Conservation (phyloP, 257 asterid species). For the Primulina tabacum region DNA sequence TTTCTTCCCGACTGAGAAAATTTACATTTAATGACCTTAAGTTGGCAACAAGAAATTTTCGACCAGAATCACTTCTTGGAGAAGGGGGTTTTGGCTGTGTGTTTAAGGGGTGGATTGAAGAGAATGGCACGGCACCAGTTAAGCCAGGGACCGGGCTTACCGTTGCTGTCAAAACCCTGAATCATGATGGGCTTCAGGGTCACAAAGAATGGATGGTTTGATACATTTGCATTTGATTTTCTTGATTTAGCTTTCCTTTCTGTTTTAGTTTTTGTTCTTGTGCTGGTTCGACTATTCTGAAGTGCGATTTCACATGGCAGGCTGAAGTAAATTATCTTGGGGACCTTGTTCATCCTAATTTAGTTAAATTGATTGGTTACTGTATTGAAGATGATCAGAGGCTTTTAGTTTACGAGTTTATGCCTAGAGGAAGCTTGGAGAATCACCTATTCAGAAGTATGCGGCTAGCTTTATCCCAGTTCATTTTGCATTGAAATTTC, state of each 20-base stretch:
- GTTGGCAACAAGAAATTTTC: conserved; percentile 65
- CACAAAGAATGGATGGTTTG: conserved; percentile 90
- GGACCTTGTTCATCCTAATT: conserved; percentile 54
- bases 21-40: conserved; percentile 62
- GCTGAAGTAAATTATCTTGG: conserved; percentile 64
- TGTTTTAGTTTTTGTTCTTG: background rate
- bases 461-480: conserved; percentile 15
- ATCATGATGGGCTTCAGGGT: conserved; percentile 83
- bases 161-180: conserved; percentile 74
- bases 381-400: conserved; percentile 62
- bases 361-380: conserved; percentile 58
- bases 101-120: conserved; percentile 75
- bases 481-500: background rate
- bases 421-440: conserved; percentile 73
- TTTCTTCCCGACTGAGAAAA: conserved; percentile 57
- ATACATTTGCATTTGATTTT: conserved; percentile 20
- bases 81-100: conserved; percentile 81
- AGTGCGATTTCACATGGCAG: conserved; percentile 33
- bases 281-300: conserved; percentile 6
- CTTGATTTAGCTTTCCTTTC: background rate
- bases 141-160: conserved; percentile 75
- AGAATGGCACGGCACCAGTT: conserved; percentile 65
- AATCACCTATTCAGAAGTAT: conserved; percentile 62
- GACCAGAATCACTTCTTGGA: conserved; percentile 70
- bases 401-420: conserved; percentile 51